These are phyloP conservation scores for Amanita rimosa DNA, from an alignment of 768 basidiomycete species.

Conservation along the genomic window DNA sequence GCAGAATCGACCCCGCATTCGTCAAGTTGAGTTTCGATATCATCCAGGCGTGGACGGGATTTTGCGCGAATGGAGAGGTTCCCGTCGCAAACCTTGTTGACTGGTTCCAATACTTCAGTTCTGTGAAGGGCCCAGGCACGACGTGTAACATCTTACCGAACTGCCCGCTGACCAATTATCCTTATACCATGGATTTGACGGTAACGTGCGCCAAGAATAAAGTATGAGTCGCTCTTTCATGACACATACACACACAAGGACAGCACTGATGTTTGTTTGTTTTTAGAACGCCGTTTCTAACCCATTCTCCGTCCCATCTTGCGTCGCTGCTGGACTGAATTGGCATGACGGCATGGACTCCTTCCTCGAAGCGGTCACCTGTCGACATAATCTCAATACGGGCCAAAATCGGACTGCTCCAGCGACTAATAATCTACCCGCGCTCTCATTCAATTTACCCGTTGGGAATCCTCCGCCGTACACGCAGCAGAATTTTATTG, in stretches of 20 bases:
- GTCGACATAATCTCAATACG: conserved; percentile 7
- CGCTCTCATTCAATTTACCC: conserved; percentile 5
- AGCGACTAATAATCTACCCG: conserved; percentile 3
- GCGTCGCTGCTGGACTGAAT: conserved; percentile 8
- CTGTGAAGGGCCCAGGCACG: conserved; percentile 6
- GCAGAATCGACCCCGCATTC: conserved; percentile 8
- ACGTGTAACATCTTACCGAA: conserved; percentile 1
- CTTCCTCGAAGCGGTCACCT: conserved; percentile 8
- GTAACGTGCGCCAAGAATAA: conserved; percentile 7
- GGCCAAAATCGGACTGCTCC: conserved; percentile 1
- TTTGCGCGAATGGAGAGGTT: conserved; percentile 7
- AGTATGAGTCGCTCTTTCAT: too few relatives aligned
- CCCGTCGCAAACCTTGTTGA: conserved; percentile 8
- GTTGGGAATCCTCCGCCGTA: conserved; percentile 6
- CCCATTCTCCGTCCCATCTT: conserved; percentile 7
- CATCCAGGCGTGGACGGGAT: conserved; percentile 9
- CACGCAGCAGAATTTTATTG: conserved; percentile 7
- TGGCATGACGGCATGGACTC: conserved; percentile 9
- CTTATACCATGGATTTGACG: conserved; percentile 7
- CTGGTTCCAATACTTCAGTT: conserved; percentile 10
- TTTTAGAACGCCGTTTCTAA: conserved; percentile 7
- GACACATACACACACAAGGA: too few relatives aligned
- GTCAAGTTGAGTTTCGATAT: conserved; percentile 8
- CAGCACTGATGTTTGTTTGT: too few relatives aligned
- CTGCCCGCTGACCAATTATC: conserved; percentile 7